Evolutionary conservation across 257 asterid genomes (phyloP), one percentile per base, ranked within the genome.

Genomic region (Penstemon barbatus): DNA sequence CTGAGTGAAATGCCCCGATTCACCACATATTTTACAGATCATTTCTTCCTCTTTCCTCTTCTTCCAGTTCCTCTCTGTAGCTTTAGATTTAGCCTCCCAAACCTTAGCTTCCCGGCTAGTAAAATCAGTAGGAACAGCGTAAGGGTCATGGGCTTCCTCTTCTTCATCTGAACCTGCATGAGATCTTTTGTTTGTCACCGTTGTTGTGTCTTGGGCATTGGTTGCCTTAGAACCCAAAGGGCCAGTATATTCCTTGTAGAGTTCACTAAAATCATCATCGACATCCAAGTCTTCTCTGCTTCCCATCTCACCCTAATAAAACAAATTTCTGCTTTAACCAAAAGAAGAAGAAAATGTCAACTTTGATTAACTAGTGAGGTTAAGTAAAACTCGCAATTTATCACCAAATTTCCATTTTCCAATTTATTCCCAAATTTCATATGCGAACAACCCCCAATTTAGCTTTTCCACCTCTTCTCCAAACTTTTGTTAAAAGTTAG

Each of bases 51-150:
- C 99, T 79, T 94, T 94, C 77, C 96, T 82, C 82, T 94, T 94
- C 86, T 94, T 94, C 99, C 99, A 94, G 74, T 89, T 91, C 78
- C 96, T 87, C 80, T 94, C 97, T 12, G 97, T 94, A 71, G 99
- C 99, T 83, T 94, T 94, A 40, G 97, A 91, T 84, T 94, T 94
- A 69, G 99, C 99, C 76, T 89, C 99, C 99, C 99, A 94, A 57
- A 94, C 92, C 82, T 91, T 94, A 70, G 99, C 99, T 81, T 94
- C 99, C 64, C 99, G 84, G 79, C 99, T 94, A 64, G 99, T 94
- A 77, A 94, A 94, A 87, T 94, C 99, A 10, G 99, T 94, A 5
- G 99, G 99, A 49, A 94, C 96, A 63, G 97, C 99, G 87, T 94
- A 87, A 39, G 97, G 97, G 65, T 94, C 99, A 52, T 79, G 89